A percentile compares a stretch with the other conserved stretches of the same genome.
Conservation (phyloP, 345 rosid species). For the Gossypium raimondii region DNA sequence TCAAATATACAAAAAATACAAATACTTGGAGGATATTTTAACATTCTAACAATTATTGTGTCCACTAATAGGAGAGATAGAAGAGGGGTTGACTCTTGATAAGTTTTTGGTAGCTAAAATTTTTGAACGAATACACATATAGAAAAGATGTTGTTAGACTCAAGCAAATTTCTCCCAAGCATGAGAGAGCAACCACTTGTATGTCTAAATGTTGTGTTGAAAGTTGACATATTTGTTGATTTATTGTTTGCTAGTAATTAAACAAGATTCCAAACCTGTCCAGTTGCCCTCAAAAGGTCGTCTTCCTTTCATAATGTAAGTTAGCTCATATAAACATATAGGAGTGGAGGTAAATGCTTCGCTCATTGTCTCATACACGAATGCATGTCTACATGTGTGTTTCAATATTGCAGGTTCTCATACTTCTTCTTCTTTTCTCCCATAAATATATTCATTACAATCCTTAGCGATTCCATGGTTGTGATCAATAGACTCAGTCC, state of each 20-base stretch:
- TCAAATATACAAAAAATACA: no score
- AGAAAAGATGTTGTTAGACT: conserved; percentile 39
- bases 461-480: no score
- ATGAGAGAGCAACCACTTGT: conserved; percentile 31
- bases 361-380: neutral
- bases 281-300: neutral
- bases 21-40: no score
- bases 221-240: no score
- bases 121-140: conserved; percentile 48
- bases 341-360: conserved; percentile 32
- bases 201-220: conserved; percentile 12
- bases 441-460: no score
- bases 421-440: no score
- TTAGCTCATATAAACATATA: conserved; percentile 27
- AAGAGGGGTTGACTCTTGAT: conserved; percentile 34
- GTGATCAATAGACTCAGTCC: no score
- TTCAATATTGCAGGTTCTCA: no score
- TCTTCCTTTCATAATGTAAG: conserved; percentile 24
- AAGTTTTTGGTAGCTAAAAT: conserved; percentile 48
- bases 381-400: neutral
- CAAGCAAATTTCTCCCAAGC: conserved; percentile 18
- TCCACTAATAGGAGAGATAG: no score
- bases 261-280: conserved; percentile 12
- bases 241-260: conserved; percentile 19
- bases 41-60: no score